These are phyloP conservation scores for Candida lessepsii DNA, from an alignment of 805 yeast species.

Conservation along the genomic window DNA sequence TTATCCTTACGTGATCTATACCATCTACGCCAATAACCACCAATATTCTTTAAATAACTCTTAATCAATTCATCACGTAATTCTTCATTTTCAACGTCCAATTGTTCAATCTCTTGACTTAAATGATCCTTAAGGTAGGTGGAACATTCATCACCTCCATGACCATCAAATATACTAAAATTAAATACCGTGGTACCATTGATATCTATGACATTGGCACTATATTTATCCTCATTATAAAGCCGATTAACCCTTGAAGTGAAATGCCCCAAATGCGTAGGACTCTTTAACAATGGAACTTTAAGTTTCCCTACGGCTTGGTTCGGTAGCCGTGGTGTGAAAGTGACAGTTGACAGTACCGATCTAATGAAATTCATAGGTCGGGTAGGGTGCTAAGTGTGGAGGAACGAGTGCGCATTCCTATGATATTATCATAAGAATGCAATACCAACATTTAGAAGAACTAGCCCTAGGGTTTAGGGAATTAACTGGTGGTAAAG, in stretches of 20 bases:
- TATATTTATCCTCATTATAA: conserved; percentile 79
- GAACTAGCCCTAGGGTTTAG: not conserved
- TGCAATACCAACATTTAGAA: not conserved
- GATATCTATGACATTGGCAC: conserved; percentile 56
- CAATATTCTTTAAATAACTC: conserved; percentile 59
- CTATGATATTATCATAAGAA: too few species aligned
- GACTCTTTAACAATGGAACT: conserved; percentile 61
- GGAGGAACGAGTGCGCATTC: conserved; percentile 2
- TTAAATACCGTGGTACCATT: conserved; percentile 44
- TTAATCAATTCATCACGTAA: conserved; percentile 43
- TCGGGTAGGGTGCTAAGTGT: not conserved
- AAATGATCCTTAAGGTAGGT: conserved; percentile 56
- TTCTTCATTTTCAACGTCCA: conserved; percentile 29
- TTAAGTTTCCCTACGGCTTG: conserved; percentile 33
- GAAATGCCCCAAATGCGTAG: conserved; percentile 76
- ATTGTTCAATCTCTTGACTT: conserved; percentile 49
- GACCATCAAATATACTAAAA: conserved; percentile 87
- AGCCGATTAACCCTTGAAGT: conserved; percentile 72
- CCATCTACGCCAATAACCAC: conserved; percentile 86
- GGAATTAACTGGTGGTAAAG: not conserved
- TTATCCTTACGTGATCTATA: conserved; percentile 44
- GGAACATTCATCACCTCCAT: conserved; percentile 83
- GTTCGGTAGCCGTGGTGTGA: conserved; percentile 13
- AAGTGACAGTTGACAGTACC: conserved; percentile 11
- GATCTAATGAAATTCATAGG: conserved; percentile 2